phyloP scores from a whole-genome alignment of 139 green algal species.

The Zygnema cylindricum region DNA sequence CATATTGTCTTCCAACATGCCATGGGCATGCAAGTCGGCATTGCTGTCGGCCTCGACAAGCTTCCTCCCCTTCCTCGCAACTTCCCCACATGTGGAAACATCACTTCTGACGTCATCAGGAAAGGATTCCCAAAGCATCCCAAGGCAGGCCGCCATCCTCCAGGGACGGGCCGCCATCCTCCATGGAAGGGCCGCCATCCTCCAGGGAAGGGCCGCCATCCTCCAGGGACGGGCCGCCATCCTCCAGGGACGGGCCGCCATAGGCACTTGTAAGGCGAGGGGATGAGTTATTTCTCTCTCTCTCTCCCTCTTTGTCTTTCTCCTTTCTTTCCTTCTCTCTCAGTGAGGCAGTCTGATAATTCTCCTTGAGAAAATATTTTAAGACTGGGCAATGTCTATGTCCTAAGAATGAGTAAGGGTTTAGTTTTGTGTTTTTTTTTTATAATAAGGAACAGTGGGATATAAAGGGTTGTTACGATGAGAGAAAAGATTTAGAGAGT shows the following conservation, averaged over 20 bases:
- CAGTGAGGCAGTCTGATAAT: neutral
- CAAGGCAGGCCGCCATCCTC: too few species aligned
- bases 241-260: neutral
- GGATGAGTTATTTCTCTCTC: neutral
- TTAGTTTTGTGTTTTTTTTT: too few species aligned
- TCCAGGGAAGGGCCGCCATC: neutral
- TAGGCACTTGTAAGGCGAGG: neutral
- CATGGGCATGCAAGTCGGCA: neutral
- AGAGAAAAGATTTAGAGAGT: too few species aligned
- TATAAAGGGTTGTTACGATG: too few species aligned
- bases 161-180: too few species aligned
- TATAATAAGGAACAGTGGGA: too few species aligned
- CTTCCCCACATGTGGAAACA: neutral
- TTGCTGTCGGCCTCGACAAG: neutral
- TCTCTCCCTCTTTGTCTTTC: too few species aligned
- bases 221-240: neutral
- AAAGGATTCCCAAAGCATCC: neutral
- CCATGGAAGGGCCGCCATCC: too few species aligned
- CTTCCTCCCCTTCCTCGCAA: neutral
- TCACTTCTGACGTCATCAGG: neutral
- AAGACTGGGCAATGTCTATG: too few species aligned
- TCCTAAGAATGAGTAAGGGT: too few species aligned
- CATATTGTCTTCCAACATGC: neutral
- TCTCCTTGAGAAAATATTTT: too few species aligned
- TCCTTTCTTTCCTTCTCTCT: too few species aligned